Base-by-base conservation (phyloP, 371 early-diverging fungal species). In the Dichotomocladium elegans region DNA sequence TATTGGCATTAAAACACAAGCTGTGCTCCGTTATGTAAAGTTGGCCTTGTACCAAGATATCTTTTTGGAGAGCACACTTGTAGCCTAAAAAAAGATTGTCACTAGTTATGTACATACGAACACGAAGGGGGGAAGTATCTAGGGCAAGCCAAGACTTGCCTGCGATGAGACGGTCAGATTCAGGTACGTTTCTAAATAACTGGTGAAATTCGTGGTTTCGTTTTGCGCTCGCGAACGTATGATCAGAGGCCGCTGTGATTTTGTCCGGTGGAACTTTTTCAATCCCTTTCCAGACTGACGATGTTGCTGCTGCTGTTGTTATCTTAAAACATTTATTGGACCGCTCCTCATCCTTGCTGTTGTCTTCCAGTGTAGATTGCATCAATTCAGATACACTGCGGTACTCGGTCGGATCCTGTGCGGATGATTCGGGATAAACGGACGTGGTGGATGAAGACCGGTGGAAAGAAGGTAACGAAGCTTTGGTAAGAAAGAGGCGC, bases 1-100 rank as follows among this genome's bases (percentile, higher is more conserved):
- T n/a, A n/a, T n/a, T n/a, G n/a, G n/a, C 94, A 95, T 95, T 82
- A 60, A 96, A 96, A 65, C 94, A 92, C 5, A 95, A 65, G 47
- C 88, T 81, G 63, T 86, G 80, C 50, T 91, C 88, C 12, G 93
- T 91, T 51, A 95, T 61, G 65, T 90, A 96, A 51, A 95, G 59
- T 25, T 92, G 80, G 3, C 97, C 97, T 55, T 96, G 97, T 2
- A 95, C 79, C 14, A 90, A 71, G 28, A 96, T 93, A 43, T 96
- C 96, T 40, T 87, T 88, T 58, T 95, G 96, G 25, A 95, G 74
- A 10, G 95, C 95, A 58, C 93, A 92, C n/a, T n/a, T n/a, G n/a
- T 88, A 95, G 68, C 88, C 94, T 87, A 54, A 9, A 28, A 28
- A 7, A 51, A n/a, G 15, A 40, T 19, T 31, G 37, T 45, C 21